These are phyloP conservation scores for Calonectria hawksworthii DNA, from an alignment of 2,329 filamentous ascomycete genomes.

Conservation along the genomic window DNA sequence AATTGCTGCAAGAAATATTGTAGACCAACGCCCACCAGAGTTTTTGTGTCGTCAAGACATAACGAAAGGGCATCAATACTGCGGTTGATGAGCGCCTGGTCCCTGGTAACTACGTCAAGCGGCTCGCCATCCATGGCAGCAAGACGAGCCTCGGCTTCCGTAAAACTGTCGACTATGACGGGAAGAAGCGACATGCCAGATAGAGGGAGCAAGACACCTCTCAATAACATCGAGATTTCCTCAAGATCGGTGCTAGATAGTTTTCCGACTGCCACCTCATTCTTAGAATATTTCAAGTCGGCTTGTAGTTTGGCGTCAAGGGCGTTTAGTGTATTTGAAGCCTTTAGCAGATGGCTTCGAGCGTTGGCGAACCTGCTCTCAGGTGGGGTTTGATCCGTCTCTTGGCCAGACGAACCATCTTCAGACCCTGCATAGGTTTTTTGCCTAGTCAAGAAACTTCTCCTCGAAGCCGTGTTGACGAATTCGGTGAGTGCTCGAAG, in stretches of 20 bases:
- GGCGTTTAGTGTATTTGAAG: slow-evolving; percentile 20
- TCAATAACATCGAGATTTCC: slow-evolving; percentile 14
- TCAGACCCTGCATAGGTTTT: neutral
- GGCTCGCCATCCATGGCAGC: neutral
- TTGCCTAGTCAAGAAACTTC: slow-evolving; percentile 16
- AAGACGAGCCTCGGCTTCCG: slow-evolving; percentile 2
- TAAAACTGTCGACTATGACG: slow-evolving; percentile 21
- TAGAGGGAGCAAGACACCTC: slow-evolving; percentile 16
- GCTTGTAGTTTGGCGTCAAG: slow-evolving; percentile 22
- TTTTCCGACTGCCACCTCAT: slow-evolving; percentile 20
- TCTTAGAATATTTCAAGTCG: slow-evolving; percentile 18
- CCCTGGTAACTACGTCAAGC: neutral
- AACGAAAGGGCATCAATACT: slow-evolving; percentile 22
- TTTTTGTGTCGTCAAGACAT: slow-evolving; percentile 22
- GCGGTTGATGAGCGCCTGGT: slow-evolving; percentile 9
- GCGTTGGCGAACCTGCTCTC: slow-evolving; percentile 16
- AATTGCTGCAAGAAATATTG: slow-evolving; percentile 22
- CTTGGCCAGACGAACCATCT: neutral
- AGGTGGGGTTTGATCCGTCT: neutral
- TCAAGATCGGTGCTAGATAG: slow-evolving; percentile 9
- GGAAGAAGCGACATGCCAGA: slow-evolving; percentile 28
- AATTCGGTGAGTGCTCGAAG: slow-evolving; percentile 12
- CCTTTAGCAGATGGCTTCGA: neutral
- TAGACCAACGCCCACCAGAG: slow-evolving; percentile 14
- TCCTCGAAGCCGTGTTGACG: slow-evolving; percentile 16